Conservation (phyloP, 1,284 basidiomycete species). For the Ganoderma lingzhi region DNA sequence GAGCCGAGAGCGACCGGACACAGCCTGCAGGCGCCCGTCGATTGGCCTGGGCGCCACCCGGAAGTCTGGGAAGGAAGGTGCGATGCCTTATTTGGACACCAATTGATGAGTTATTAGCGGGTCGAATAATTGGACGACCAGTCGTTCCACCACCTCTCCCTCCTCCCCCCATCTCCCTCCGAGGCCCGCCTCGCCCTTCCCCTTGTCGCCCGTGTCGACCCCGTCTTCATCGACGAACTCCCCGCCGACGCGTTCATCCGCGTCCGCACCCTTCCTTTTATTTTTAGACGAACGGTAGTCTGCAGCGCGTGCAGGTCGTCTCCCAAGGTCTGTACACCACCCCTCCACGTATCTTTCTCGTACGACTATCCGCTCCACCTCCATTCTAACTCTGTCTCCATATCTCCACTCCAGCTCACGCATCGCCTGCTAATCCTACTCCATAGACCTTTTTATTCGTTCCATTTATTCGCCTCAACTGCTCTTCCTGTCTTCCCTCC, state of each 20-base stretch:
- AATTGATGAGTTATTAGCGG: slow-evolving; percentile 31
- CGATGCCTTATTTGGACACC: slow-evolving; percentile 23
- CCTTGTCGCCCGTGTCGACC: slow-evolving; percentile 18
- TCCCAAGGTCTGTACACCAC: slow-evolving; percentile 22
- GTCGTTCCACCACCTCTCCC: slow-evolving; percentile 27
- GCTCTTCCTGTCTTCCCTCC: slow-evolving; percentile 7
- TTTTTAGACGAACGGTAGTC: slow-evolving; percentile 24
- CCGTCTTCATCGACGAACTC: slow-evolving; percentile 28
- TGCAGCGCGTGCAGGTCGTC: slow-evolving; percentile 13
- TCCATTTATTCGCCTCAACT: slow-evolving; percentile 28
- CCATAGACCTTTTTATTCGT: slow-evolving; percentile 31
- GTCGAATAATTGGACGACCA: slow-evolving; percentile 26
- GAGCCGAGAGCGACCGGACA: neutral
- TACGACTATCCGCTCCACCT: slow-evolving; percentile 16
- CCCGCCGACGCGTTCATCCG: slow-evolving; percentile 32
- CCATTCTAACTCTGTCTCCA: slow-evolving; percentile 15
- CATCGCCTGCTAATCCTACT: slow-evolving; percentile 26
- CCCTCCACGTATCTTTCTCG: slow-evolving; percentile 18
- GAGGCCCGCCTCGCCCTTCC: slow-evolving; percentile 10
- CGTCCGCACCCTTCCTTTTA: slow-evolving; percentile 14
- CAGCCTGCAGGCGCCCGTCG: neutral
- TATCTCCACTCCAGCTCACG: slow-evolving; percentile 15
- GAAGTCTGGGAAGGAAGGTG: slow-evolving; percentile 22
- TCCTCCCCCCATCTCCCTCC: slow-evolving; percentile 17
- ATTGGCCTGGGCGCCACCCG: slow-evolving; percentile 17